Conservation (phyloP, 768 basidiomycete species). For the Suillus plorans region DNA sequence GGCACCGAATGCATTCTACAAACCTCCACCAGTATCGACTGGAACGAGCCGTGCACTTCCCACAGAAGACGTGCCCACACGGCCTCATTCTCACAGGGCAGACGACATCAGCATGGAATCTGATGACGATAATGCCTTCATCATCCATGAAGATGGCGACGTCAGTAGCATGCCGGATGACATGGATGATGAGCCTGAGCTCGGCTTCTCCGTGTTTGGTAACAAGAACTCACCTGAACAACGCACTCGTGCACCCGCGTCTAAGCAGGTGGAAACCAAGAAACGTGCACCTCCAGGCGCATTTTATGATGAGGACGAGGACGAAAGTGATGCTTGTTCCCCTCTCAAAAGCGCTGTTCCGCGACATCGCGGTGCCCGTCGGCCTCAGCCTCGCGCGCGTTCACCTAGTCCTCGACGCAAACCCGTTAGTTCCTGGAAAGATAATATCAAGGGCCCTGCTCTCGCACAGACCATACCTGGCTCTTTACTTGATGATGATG, state of each 20-base stretch:
- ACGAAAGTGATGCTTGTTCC: conserved; percentile 18
- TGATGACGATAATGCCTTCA: conserved; percentile 8
- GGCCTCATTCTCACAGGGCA: conserved; percentile 2
- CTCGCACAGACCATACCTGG: conserved; percentile 42
- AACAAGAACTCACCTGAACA: conserved; percentile 14
- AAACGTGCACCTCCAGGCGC: conserved; percentile 45
- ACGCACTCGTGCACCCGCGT: conserved; percentile 13
- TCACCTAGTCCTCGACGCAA: conserved; percentile 5
- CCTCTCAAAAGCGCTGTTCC: conserved; percentile 10
- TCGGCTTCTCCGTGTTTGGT: conserved; percentile 32
- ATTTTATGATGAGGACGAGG: conserved; percentile 44
- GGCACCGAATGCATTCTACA: conserved; percentile 67
- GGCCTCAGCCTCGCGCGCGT: background rate
- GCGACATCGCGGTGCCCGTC: conserved; percentile 8
- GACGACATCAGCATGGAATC: conserved; percentile 17
- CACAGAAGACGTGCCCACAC: conserved; percentile 10
- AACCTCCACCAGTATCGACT: conserved; percentile 39
- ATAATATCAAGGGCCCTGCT: conserved; percentile 13
- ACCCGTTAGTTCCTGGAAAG: conserved; percentile 5
- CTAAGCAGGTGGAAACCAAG: conserved; percentile 15
- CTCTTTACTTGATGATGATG: conserved; percentile 40
- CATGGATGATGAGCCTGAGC: conserved; percentile 13
- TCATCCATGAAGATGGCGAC: conserved; percentile 7
- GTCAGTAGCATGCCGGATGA: conserved; percentile 1
- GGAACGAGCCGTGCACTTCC: conserved; percentile 17